Conservation (phyloP, 192 early-diverging fungal species). For the Coemansia furcata region DNA sequence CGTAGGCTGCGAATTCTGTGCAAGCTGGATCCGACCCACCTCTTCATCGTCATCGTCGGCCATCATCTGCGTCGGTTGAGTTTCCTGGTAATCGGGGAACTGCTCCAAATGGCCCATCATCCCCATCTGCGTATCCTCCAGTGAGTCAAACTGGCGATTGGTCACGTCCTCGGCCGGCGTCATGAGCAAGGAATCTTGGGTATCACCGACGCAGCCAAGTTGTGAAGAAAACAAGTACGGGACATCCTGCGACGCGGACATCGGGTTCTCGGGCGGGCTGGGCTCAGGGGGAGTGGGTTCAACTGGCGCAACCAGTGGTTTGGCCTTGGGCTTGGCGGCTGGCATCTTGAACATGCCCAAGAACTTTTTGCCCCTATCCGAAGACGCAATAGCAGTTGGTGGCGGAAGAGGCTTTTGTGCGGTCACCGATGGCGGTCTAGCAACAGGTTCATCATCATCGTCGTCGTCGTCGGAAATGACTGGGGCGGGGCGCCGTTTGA, state of each 20-base stretch:
- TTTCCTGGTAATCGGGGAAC: background rate
- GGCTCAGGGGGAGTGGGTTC: background rate
- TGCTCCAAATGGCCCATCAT: background rate
- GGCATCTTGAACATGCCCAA: conserved; percentile 48
- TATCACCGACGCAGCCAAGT: conserved; percentile 12
- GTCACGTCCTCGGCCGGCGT: conserved; percentile 22
- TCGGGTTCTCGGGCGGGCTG: background rate
- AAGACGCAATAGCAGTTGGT: background rate
- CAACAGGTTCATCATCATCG: background rate
- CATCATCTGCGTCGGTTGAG: conserved; percentile 26
- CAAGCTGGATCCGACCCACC: conserved; percentile 1
- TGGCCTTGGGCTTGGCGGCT: background rate
- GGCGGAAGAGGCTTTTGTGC: background rate
- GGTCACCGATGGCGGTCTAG: background rate
- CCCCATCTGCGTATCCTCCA: background rate
- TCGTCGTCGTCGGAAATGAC: conserved; percentile 34
- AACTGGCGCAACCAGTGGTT: background rate
- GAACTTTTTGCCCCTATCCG: conserved; percentile 30
- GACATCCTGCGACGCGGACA: conserved; percentile 27
- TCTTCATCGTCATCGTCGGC: conserved; percentile 6
- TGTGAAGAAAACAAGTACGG: conserved; percentile 28
- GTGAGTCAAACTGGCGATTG: background rate
- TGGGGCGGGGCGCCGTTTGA: background rate
- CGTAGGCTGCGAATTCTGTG: conserved; percentile 14
- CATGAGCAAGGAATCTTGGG: conserved; percentile 50